phyloP scores from a whole-genome alignment of 1,139 yeast genomes.

The Pichia sp. region DNA sequence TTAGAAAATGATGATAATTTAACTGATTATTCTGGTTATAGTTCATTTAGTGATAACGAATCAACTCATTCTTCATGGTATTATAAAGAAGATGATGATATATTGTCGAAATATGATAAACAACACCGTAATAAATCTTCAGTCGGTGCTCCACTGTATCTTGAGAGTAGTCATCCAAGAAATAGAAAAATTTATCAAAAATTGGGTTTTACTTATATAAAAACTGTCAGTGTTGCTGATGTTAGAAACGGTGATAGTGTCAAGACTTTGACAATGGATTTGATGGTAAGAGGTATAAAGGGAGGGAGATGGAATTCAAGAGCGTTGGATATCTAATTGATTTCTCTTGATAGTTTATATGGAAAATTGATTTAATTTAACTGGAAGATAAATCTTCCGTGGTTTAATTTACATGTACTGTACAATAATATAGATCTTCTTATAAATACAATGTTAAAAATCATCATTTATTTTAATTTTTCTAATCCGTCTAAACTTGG shows the following conservation, averaged over 20 bases:
- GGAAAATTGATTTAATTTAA: no score
- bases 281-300: constrained; percentile 35
- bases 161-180: constrained; percentile 47
- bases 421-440: background rate
- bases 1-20: constrained; percentile 26
- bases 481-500: constrained; percentile 17
- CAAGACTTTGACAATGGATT: constrained; percentile 34
- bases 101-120: constrained; percentile 27
- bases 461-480: background rate
- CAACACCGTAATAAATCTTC: constrained; percentile 20
- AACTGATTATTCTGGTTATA: constrained; percentile 30
- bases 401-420: background rate
- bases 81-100: constrained; percentile 29
- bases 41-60: constrained; percentile 26
- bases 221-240: constrained; percentile 38
- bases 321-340: background rate
- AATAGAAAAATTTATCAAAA: constrained; percentile 44
- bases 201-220: constrained; percentile 41
- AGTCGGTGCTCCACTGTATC: constrained; percentile 33
- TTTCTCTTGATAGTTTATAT: no score
- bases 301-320: constrained; percentile 26
- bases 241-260: constrained; percentile 25
- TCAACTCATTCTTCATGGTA: constrained; percentile 30
- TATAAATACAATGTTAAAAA: background rate
- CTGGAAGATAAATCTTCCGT: no score